Conservation (phyloP, 2,329 filamentous ascomycete species). For the Cladophialophora bantiana region DNA sequence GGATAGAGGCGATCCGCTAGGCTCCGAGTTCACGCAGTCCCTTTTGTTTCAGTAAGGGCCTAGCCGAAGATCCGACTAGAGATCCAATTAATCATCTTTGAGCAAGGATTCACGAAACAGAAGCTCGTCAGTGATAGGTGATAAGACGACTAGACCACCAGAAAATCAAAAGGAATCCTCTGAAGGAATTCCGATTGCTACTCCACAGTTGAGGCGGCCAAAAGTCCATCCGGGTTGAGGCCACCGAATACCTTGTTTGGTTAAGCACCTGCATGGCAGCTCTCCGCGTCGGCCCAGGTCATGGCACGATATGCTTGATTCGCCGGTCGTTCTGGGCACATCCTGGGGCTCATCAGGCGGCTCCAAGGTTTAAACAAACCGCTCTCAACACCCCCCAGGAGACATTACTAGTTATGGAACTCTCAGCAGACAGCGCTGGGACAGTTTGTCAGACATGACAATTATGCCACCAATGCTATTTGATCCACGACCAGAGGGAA, state of each 20-base stretch:
- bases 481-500: neutral
- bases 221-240: neutral
- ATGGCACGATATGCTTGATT: conserved; percentile 1
- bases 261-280: conserved; percentile 3
- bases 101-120: neutral
- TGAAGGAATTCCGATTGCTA: neutral
- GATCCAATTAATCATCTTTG: neutral
- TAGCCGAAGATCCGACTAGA: neutral
- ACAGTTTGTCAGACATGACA: neutral
- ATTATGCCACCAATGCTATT: conserved; percentile 4
- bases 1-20: neutral
- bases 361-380: conserved; percentile 9
- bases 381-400: neutral
- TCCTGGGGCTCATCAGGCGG: conserved; percentile 1
- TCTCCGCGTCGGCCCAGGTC: neutral
- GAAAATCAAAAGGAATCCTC: neutral
- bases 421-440: neutral
- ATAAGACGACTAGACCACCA: neutral
- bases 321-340: neutral
- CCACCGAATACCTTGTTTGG: conserved; percentile 3
- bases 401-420: neutral
- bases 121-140: neutral
- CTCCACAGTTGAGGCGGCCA: neutral
- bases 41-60: neutral
- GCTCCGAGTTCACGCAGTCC: neutral